phyloP scores from a whole-genome alignment of 73 alveolate species.

The Urostyla sp. region DNA sequence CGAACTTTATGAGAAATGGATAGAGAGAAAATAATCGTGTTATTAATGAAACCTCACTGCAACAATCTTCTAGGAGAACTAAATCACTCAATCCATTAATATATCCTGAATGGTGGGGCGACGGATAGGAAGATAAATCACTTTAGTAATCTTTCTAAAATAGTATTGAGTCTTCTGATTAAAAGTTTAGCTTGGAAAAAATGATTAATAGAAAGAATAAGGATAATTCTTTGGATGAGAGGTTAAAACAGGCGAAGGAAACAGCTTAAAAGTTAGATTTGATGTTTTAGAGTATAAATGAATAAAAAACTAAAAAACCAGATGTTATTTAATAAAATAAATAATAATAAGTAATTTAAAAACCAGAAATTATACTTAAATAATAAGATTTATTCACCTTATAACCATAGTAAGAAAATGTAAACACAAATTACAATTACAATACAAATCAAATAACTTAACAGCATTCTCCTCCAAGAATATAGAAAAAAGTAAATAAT shows the following conservation, averaged over 20 bases:
- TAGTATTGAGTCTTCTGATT: neutral
- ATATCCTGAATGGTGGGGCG: conserved; percentile 58
- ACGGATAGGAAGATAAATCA: neutral
- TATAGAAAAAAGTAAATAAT: neutral
- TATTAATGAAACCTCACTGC: neutral
- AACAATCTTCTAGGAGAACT: neutral
- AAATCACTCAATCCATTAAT: conserved; percentile 45
- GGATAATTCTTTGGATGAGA: conserved; percentile 25
- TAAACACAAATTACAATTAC: neutral
- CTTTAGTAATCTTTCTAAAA: neutral
- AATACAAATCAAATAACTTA: neutral
- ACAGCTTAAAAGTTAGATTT: conserved; percentile 47
- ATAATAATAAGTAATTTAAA: neutral
- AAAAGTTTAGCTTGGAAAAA: neutral
- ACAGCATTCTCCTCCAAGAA: conserved; percentile 51
- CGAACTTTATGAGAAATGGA: conserved; percentile 30
- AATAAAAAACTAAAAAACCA: neutral
- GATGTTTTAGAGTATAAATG: conserved; percentile 1
- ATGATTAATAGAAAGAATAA: neutral
- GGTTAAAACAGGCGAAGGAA: conserved; percentile 45
- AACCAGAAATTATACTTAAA: neutral
- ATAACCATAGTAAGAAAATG: neutral
- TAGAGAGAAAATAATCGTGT: neutral
- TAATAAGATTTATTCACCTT: neutral
- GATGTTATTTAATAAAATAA: neutral